These are phyloP conservation scores for Citrullus colocynthis DNA, from an alignment of 306 rosid species.

Conservation along the genomic window DNA sequence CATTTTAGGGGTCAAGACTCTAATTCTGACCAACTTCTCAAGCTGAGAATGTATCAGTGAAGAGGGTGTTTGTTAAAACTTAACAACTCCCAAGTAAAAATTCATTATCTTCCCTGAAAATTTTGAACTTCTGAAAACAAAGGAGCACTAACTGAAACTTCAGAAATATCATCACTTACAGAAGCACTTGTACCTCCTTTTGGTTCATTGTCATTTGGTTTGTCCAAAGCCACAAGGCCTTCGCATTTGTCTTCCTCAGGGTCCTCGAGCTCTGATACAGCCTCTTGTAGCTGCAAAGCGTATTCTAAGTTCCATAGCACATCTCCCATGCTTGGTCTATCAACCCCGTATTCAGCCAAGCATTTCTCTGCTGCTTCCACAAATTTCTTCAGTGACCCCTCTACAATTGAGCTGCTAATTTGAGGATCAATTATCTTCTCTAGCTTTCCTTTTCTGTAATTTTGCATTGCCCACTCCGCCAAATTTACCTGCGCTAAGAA, in stretches of 20 bases:
- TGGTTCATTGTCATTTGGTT: neutral
- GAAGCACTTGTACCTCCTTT: neutral
- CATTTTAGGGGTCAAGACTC: neutral
- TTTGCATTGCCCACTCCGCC: slow-evolving; percentile 63
- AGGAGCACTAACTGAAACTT: slow-evolving; percentile 12
- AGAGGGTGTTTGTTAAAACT: neutral
- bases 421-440: slow-evolving; percentile 35
- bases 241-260: slow-evolving; percentile 14
- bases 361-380: slow-evolving; percentile 54
- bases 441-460: slow-evolving; percentile 29
- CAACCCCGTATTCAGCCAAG: slow-evolving; percentile 43
- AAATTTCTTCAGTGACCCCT: slow-evolving; percentile 34
- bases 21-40: neutral
- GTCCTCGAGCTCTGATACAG: slow-evolving; percentile 19
- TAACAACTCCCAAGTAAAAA: neutral
- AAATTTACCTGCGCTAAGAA: slow-evolving; percentile 21
- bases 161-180: slow-evolving; percentile 20
- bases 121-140: slow-evolving; percentile 27
- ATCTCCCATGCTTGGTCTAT: slow-evolving; percentile 76
- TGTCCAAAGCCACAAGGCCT: slow-evolving; percentile 6
- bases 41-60: neutral
- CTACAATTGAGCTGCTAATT: slow-evolving; percentile 16
- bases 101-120: slow-evolving; percentile 34
- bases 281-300: slow-evolving; percentile 51
- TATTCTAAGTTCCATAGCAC: slow-evolving; percentile 82